Percentiles rank a stretch among this genome's conserved stretches.
Evolutionary conservation across 2,329 filamentous ascomycete species (phyloP).

Genomic region (Metarhizium sp.): DNA sequence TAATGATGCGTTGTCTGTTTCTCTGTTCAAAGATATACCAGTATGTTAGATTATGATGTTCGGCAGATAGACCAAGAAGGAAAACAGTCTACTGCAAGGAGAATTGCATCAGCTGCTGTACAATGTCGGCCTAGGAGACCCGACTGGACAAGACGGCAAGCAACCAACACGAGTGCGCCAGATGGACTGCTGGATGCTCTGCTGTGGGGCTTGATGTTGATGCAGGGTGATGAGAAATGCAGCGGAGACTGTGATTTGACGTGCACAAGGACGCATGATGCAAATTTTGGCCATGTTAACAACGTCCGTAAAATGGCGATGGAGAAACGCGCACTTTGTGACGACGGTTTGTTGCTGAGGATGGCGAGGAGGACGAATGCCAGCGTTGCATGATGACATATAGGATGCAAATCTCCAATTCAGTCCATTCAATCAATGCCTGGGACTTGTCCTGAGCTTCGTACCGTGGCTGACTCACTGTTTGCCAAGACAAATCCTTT

Average conservation of each 20-base stretch:
- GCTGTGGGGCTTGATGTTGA: not conserved
- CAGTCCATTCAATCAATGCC: no score
- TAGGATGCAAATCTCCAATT: not conserved
- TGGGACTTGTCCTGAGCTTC: not conserved
- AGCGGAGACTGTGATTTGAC: not conserved
- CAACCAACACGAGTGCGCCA: not conserved
- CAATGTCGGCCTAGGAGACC: not conserved
- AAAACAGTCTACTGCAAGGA: not conserved
- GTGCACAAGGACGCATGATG: not conserved
- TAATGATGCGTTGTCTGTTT: not conserved
- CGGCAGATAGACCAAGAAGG: not conserved
- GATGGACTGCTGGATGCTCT: not conserved
- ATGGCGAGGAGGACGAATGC: not conserved
- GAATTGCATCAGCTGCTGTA: not conserved
- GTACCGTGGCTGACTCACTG: not conserved
- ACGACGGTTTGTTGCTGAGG: not conserved
- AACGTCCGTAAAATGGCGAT: not conserved
- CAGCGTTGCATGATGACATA: not conserved
- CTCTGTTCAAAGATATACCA: not conserved
- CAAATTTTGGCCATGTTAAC: not conserved
- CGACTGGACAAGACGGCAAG: not conserved
- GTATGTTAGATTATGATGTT: not conserved
- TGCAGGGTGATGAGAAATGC: not conserved
- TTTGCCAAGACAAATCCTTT: not conserved
- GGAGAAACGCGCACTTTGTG: not conserved